Percentiles rank a stretch among this genome's conserved stretches.
phyloP scores from a whole-genome alignment of 768 basidiomycete genomes.

The Boletus fagicola region DNA sequence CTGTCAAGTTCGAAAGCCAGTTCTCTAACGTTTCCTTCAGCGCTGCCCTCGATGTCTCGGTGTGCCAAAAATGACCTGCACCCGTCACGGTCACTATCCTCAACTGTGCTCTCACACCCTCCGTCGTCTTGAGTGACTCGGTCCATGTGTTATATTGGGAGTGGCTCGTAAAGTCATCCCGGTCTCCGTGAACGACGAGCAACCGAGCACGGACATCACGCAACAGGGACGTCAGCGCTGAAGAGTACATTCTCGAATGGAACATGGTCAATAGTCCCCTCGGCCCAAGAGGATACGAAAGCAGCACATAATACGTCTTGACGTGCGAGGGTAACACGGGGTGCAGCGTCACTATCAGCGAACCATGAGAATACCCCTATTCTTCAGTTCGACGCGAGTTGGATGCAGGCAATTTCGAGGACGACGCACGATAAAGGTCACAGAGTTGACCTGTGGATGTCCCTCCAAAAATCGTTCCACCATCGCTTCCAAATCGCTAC shows the following conservation, averaged over 20 bases:
- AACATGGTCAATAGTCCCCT: slow-evolving; percentile 70
- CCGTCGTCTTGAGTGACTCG: slow-evolving; percentile 33
- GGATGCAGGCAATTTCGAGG: neutral
- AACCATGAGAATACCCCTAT: slow-evolving; percentile 82
- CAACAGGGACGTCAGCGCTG: slow-evolving; percentile 50
- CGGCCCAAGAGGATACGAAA: slow-evolving; percentile 76
- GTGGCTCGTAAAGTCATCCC: slow-evolving; percentile 66
- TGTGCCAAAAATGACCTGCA: slow-evolving; percentile 71
- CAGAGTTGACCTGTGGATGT: slow-evolving; percentile 42
- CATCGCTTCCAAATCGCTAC: slow-evolving; percentile 62
- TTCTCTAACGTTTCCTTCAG: slow-evolving; percentile 20
- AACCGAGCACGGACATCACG: slow-evolving; percentile 46
- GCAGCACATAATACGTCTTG: slow-evolving; percentile 60
- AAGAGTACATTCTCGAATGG: slow-evolving; percentile 51
- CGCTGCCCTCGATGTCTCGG: slow-evolving; percentile 22
- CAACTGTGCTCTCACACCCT: slow-evolving; percentile 28
- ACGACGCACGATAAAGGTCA: slow-evolving; percentile 59
- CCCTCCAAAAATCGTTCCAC: slow-evolving; percentile 51
- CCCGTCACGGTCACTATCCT: slow-evolving; percentile 39
- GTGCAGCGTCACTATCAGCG: slow-evolving; percentile 66
- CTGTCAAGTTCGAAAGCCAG: slow-evolving; percentile 22
- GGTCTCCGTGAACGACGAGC: slow-evolving; percentile 64
- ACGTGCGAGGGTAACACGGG: slow-evolving; percentile 50
- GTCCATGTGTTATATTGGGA: slow-evolving; percentile 58
- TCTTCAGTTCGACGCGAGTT: slow-evolving; percentile 6